A percentile compares a stretch with the other conserved stretches of the same genome.
phyloP scores from a whole-genome alignment of 2,329 filamentous ascomycete genomes.

The Aspergillus novofumigatus region DNA sequence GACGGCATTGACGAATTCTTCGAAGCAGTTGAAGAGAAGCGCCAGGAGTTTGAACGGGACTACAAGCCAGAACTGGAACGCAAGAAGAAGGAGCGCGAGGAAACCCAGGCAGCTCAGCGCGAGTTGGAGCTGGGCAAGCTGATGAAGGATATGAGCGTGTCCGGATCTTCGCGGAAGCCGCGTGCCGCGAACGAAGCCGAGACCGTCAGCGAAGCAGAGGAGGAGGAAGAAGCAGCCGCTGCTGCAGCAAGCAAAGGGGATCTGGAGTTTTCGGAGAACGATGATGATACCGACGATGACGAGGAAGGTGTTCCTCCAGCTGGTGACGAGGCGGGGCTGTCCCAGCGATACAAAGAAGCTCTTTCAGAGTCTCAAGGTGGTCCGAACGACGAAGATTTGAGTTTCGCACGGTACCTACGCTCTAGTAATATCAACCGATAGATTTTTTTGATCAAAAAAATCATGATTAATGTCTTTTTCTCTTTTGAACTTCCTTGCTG shows the following conservation, averaged over 20 bases:
- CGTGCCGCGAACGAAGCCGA: slow-evolving; percentile 33
- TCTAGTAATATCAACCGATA: slow-evolving; percentile 32
- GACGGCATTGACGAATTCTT: slow-evolving; percentile 93
- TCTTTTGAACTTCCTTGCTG: not conserved
- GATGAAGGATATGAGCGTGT: slow-evolving; percentile 85
- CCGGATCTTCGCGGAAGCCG: slow-evolving; percentile 31
- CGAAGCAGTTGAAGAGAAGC: slow-evolving; percentile 78
- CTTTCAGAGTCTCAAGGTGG: slow-evolving; percentile 51
- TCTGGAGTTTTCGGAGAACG: slow-evolving; percentile 47
- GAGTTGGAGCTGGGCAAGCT: slow-evolving; percentile 84
- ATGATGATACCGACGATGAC: slow-evolving; percentile 49
- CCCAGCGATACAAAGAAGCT: slow-evolving; percentile 72
- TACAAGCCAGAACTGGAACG: slow-evolving; percentile 90
- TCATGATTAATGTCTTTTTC: not conserved
- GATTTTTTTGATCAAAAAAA: not conserved
- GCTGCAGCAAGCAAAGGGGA: slow-evolving; percentile 26
- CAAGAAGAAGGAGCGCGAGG: slow-evolving; percentile 69
- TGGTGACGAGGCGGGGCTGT: slow-evolving; percentile 61
- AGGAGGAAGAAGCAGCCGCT: slow-evolving; percentile 43
- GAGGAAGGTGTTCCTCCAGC: slow-evolving; percentile 58
- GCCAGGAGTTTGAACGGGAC: slow-evolving; percentile 79
- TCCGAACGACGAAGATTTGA: slow-evolving; percentile 45
- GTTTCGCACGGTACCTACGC: slow-evolving; percentile 49
- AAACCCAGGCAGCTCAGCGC: slow-evolving; percentile 65
- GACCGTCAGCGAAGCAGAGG: slow-evolving; percentile 48